Evolutionary conservation across 331 rosid species (phyloP).

Genomic region (Cydonia oblonga): DNA sequence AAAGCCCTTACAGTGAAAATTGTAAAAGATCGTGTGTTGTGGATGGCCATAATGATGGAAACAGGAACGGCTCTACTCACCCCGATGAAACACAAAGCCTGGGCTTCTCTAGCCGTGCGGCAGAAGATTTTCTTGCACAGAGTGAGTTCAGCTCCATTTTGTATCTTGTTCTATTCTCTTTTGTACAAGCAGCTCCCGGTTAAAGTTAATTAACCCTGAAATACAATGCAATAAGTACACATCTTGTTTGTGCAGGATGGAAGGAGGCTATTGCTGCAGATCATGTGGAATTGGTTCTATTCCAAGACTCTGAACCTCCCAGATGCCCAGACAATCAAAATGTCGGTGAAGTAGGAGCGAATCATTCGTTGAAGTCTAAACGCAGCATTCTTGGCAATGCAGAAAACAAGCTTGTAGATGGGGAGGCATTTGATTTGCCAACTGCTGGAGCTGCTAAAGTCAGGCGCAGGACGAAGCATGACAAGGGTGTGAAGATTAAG

Average conservation of each 20-base stretch:
- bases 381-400: slow-evolving; percentile 28
- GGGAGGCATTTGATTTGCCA: slow-evolving; percentile 15
- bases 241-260: slow-evolving; percentile 53
- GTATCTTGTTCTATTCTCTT: neutral
- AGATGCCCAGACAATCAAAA: slow-evolving; percentile 18
- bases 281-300: slow-evolving; percentile 42
- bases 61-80: slow-evolving; percentile 3
- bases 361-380: slow-evolving; percentile 21
- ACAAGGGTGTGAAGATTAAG: slow-evolving; percentile 39
- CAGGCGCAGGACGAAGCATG: slow-evolving; percentile 38
- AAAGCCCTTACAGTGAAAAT: slow-evolving; percentile 14
- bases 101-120: slow-evolving; percentile 24
- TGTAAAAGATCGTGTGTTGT: slow-evolving; percentile 18
- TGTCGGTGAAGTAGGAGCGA: slow-evolving; percentile 15
- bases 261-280: slow-evolving; percentile 48
- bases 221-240: neutral
- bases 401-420: slow-evolving; percentile 19
- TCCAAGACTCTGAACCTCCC: slow-evolving; percentile 20
- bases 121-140: slow-evolving; percentile 49
- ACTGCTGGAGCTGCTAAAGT: slow-evolving; percentile 29
- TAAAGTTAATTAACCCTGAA: neutral
- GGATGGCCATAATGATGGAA: slow-evolving; percentile 23
- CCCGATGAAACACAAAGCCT: slow-evolving; percentile 16
- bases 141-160: slow-evolving; percentile 32
- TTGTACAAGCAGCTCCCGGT: neutral